These are phyloP conservation scores for Myrica gale DNA, from an alignment of 306 rosid genomes.

Conservation along the genomic window DNA sequence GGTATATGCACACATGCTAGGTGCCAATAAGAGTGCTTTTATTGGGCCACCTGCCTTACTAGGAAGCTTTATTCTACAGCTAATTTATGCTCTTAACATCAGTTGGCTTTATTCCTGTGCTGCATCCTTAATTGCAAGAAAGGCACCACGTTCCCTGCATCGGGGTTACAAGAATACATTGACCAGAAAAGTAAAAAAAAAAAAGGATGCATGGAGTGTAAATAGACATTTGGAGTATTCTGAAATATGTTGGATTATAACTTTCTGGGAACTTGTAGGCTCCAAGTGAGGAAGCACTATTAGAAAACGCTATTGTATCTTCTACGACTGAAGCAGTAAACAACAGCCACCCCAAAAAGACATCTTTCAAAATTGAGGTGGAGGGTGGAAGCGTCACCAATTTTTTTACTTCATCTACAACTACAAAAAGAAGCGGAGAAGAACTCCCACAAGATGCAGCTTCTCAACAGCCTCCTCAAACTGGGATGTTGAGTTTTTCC, in stretches of 20 bases:
- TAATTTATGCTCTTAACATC: too few species aligned
- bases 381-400: conserved; percentile 27
- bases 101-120: too few species aligned
- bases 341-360: conserved; percentile 16
- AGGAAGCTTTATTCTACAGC: too few species aligned
- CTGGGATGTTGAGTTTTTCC: conserved; percentile 25
- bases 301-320: conserved; percentile 24
- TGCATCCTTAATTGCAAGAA: too few species aligned
- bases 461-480: conserved; percentile 23
- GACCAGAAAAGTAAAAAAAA: too few species aligned
- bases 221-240: background rate
- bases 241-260: background rate
- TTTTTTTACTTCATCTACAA: conserved; percentile 19
- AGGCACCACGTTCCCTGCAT: too few species aligned
- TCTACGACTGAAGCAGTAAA: conserved; percentile 12
- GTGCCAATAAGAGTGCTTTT: too few species aligned
- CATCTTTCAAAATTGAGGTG: conserved; percentile 6
- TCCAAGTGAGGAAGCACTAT: conserved; percentile 27
- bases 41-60: too few species aligned
- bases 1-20: too few species aligned
- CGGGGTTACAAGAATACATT: too few species aligned
- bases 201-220: background rate
- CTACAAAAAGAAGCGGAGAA: conserved; percentile 24
- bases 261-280: conserved; percentile 31
- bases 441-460: conserved; percentile 29